These are phyloP conservation scores for Rhododendron griersonianum DNA, from an alignment of 148 eudicot species.

Conservation along the genomic window DNA sequence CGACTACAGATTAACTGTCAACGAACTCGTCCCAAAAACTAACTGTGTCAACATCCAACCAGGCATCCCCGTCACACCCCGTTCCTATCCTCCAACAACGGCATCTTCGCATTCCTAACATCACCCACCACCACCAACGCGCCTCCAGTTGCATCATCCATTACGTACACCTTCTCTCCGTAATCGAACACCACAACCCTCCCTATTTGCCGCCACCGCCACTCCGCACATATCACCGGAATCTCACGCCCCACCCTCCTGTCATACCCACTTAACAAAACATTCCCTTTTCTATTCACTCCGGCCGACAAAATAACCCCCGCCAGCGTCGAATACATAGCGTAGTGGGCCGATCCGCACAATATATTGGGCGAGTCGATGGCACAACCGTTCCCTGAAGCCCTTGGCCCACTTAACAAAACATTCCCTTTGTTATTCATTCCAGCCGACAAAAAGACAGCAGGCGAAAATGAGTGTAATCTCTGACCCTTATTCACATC, in stretches of 20 bases:
- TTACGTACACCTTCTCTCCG: slow-evolving; percentile 31
- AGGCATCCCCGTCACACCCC: slow-evolving; percentile 30
- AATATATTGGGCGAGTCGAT: too few relatives aligned
- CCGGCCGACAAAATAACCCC: slow-evolving; percentile 23
- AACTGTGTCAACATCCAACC: slow-evolving; percentile 48
- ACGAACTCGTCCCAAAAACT: slow-evolving; percentile 10
- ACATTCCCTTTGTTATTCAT: too few relatives aligned
- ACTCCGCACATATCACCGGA: slow-evolving; percentile 31
- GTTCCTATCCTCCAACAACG: slow-evolving; percentile 25
- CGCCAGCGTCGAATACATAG: too few relatives aligned
- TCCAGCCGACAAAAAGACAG: neutral
- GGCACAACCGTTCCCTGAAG: too few relatives aligned
- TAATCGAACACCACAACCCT: too few relatives aligned
- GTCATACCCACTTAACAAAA: slow-evolving; percentile 35
- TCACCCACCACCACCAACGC: slow-evolving; percentile 52
- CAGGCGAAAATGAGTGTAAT: slow-evolving; percentile 24
- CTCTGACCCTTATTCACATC: slow-evolving; percentile 23
- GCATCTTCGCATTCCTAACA: slow-evolving; percentile 41
- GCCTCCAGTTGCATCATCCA: slow-evolving; percentile 28
- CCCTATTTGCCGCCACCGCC: slow-evolving; percentile 20
- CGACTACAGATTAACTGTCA: neutral
- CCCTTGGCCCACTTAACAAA: too few relatives aligned
- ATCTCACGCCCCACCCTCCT: slow-evolving; percentile 27
- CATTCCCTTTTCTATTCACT: slow-evolving; percentile 14
- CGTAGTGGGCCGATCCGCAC: too few relatives aligned